Evolutionary conservation across 2,329 filamentous ascomycete genomes (phyloP).

Genomic region (Epichloe amarillans): DNA sequence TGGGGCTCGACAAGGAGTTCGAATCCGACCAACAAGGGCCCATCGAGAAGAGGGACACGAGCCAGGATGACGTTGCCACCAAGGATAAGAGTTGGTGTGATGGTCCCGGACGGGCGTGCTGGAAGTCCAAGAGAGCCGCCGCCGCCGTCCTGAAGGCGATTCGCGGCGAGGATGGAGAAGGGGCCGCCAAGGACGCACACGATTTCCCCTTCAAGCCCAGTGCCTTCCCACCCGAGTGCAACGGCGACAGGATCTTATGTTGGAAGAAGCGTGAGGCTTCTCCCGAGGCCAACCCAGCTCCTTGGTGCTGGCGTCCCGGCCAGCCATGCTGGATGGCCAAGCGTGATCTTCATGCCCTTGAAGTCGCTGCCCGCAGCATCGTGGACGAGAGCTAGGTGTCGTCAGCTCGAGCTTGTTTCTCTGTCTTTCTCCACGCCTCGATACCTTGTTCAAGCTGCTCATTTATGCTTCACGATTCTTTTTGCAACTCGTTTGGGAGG

Average conservation of each 20-base stretch:
- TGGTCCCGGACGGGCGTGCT: conserved; percentile 13
- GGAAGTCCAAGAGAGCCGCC: conserved; percentile 25
- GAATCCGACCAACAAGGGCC: conserved; percentile 7
- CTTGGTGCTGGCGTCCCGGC: conserved; percentile 23
- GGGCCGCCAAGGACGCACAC: conserved; percentile 9
- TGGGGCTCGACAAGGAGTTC: conserved; percentile 17
- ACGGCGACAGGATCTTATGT: conserved; percentile 4
- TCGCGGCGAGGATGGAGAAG: background rate
- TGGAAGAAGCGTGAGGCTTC: conserved; percentile 9
- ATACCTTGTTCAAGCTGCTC: background rate
- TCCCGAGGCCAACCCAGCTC: conserved; percentile 11
- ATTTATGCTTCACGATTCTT: background rate
- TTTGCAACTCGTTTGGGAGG: background rate
- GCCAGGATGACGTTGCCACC: background rate
- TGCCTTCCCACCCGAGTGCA: conserved; percentile 12
- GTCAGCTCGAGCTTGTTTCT: background rate
- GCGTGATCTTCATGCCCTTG: conserved; percentile 18
- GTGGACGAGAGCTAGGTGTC: conserved; percentile 6
- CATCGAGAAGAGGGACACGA: conserved; percentile 7
- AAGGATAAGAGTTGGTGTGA: conserved; percentile 16
- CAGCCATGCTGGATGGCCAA: conserved; percentile 29
- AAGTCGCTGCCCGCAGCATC: conserved; percentile 15
- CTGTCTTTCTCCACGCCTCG: background rate
- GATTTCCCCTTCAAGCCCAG: conserved; percentile 15
- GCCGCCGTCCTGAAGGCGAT: conserved; percentile 22